Percentiles rank a stretch among this genome's conserved stretches.
phyloP scores from a whole-genome alignment of 2,329 filamentous ascomycete genomes.

The Cladosporium oxysporum region DNA sequence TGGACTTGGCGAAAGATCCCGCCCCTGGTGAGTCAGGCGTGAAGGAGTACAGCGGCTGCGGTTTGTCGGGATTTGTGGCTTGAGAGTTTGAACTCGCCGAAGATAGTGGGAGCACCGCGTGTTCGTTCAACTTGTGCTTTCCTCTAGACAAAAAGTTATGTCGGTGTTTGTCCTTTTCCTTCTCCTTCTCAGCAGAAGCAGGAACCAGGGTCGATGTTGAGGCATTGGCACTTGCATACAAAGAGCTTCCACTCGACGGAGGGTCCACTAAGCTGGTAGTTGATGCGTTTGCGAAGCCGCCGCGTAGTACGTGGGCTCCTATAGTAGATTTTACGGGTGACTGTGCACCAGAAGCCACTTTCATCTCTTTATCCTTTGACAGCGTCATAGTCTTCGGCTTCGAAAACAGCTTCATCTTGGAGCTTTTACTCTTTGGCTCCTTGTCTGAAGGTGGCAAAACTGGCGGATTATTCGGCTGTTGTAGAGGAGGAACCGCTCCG shows the following conservation, averaged over 20 bases:
- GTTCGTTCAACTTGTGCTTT: slow-evolving; percentile 75
- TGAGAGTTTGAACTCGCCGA: slow-evolving; percentile 76
- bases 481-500: slow-evolving; percentile 22
- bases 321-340: slow-evolving; percentile 55
- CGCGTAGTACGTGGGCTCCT: slow-evolving; percentile 62
- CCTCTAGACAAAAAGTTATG: slow-evolving; percentile 78
- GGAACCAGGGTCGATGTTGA: slow-evolving; percentile 77
- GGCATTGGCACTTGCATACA: slow-evolving; percentile 75
- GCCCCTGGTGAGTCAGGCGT: slow-evolving; percentile 73
- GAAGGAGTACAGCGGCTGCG: slow-evolving; percentile 77
- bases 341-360: slow-evolving; percentile 66
- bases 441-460: slow-evolving; percentile 45
- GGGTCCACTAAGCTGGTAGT: slow-evolving; percentile 69
- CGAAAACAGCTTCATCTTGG: slow-evolving; percentile 80
- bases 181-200: slow-evolving; percentile 57
- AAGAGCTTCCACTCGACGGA: slow-evolving; percentile 57
- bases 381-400: slow-evolving; percentile 74
- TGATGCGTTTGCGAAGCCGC: slow-evolving; percentile 66
- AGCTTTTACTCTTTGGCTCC: slow-evolving; percentile 67
- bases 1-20: slow-evolving; percentile 74
- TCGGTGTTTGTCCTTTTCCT: slow-evolving; percentile 72
- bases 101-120: slow-evolving; percentile 66
- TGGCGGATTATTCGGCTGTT: slow-evolving; percentile 20
- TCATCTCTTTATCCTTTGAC: slow-evolving; percentile 65
- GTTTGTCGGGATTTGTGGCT: slow-evolving; percentile 72